Percentiles rank a stretch among this genome's conserved stretches.
These are phyloP conservation scores for Coemansia sp. DNA, from an alignment of 192 early-diverging fungal genomes.

Conservation along the genomic window DNA sequence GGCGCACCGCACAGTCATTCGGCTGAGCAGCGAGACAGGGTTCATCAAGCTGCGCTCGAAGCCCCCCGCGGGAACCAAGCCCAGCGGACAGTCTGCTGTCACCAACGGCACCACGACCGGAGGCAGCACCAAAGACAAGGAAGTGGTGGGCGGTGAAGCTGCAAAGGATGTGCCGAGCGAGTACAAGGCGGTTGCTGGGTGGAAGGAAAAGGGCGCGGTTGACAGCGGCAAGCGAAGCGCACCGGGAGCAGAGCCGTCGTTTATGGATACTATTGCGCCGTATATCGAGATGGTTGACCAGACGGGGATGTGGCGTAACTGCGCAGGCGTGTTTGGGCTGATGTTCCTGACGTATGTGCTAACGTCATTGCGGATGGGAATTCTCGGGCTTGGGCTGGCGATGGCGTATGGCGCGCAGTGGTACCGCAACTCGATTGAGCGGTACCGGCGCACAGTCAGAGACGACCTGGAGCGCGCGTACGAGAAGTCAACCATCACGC, in stretches of 20 bases:
- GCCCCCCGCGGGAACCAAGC: slow-evolving; percentile 15
- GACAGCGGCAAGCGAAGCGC: slow-evolving; percentile 52
- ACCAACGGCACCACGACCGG: slow-evolving; percentile 10
- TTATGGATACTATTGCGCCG: slow-evolving; percentile 40
- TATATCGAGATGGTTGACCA: slow-evolving; percentile 55
- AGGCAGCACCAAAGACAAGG: neutral
- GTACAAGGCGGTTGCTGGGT: slow-evolving; percentile 33
- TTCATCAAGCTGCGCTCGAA: slow-evolving; percentile 51
- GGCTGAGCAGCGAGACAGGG: slow-evolving; percentile 48
- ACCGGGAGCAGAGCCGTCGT: slow-evolving; percentile 30
- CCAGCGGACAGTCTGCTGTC: neutral
- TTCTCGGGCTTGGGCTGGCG: slow-evolving; percentile 48
- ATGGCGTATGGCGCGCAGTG: slow-evolving; percentile 61
- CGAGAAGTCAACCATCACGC: slow-evolving; percentile 51
- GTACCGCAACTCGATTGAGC: slow-evolving; percentile 71
- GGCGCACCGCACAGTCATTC: slow-evolving; percentile 39
- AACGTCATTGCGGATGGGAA: slow-evolving; percentile 49
- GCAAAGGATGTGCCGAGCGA: slow-evolving; percentile 6
- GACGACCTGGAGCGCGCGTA: slow-evolving; percentile 72
- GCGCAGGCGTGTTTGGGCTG: slow-evolving; percentile 53
- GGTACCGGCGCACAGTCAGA: slow-evolving; percentile 67
- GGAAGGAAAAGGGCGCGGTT: slow-evolving; percentile 54
- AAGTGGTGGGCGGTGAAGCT: neutral
- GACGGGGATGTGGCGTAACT: slow-evolving; percentile 56
- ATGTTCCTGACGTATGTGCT: slow-evolving; percentile 54